phyloP scores from a whole-genome alignment of 1,284 basidiomycete genomes.

The Boletus holoroseus region DNA sequence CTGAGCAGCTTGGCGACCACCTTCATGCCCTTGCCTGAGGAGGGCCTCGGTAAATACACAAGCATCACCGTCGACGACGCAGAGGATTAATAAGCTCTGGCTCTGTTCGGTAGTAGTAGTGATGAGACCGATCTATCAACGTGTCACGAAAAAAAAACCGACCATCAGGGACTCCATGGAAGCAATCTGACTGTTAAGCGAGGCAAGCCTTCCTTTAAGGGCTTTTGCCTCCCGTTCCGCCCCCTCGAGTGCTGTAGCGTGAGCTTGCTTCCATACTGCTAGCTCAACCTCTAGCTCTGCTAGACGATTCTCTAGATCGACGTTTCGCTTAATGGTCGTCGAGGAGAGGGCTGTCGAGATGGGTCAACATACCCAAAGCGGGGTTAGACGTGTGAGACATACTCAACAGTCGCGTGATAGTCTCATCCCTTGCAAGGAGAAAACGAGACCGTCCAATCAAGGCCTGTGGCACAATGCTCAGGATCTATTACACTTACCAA shows the following conservation, averaged over 20 bases:
- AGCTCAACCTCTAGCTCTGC: slow-evolving; percentile 65
- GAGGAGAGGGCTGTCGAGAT: slow-evolving; percentile 50
- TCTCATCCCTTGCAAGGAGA: slow-evolving; percentile 52
- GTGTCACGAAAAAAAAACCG: slow-evolving; percentile 15
- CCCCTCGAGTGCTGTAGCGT: slow-evolving; percentile 51
- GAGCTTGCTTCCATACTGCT: slow-evolving; percentile 63
- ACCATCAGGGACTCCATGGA: slow-evolving; percentile 54
- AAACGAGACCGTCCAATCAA: slow-evolving; percentile 25
- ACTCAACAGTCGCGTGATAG: slow-evolving; percentile 56
- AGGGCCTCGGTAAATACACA: slow-evolving; percentile 58
- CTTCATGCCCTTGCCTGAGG: slow-evolving; percentile 56
- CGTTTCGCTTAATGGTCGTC: slow-evolving; percentile 56
- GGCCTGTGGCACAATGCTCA: slow-evolving; percentile 13
- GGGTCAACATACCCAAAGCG: slow-evolving; percentile 10
- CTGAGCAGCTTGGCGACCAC: slow-evolving; percentile 64
- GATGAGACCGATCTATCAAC: slow-evolving; percentile 9
- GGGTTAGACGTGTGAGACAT: slow-evolving; percentile 18
- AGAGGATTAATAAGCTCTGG: slow-evolving; percentile 61
- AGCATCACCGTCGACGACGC: slow-evolving; percentile 67
- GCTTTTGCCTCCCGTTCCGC: slow-evolving; percentile 55
- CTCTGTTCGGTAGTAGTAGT: slow-evolving; percentile 36
- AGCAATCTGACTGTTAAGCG: slow-evolving; percentile 56
- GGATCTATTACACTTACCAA: slow-evolving; percentile 42
- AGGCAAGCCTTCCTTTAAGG: slow-evolving; percentile 58
- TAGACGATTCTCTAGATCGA: slow-evolving; percentile 55